Evolutionary conservation across 371 early-diverging fungal species (phyloP), one percentile per base, ranked within the genome.

Genomic region (Quaeritorhiza haematococci): DNA sequence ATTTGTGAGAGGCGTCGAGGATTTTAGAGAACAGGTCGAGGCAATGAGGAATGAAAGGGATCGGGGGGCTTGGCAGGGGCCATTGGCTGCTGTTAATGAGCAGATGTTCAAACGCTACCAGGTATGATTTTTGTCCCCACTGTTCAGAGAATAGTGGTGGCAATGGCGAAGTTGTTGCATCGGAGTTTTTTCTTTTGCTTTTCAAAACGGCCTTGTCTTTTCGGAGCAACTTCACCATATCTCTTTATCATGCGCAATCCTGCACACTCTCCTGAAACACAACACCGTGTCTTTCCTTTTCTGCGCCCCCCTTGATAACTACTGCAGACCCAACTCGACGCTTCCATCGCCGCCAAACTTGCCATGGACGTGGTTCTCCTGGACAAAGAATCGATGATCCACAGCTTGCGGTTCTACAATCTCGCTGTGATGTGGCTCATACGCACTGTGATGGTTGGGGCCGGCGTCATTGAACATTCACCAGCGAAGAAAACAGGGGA

Each of bases 401-500:
- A 81, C 49, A 69, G 76, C 0, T 65, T 90, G 60, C 73, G 82
- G 33, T 94, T 93, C 56, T 91, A 88, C 61, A 85, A 88, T 41
- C 71, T 95, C 8, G 84, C 83, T 13, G 91, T 93, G 87, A 78
- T 83, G 15, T 90, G 87, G 87, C 48, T 92, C 45, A 53, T 93
- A 4, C 79, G 86, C 30, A 42, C 83, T 26, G 79, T 82, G 0
- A 82, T 38, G 23, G 21, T 24, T 10, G 46, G 33, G 7, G 43
- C 44, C 8, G 38, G 26, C 1, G 41, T 3, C 26, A 53, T 51
- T 7, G 21, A 53, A 21, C 7, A 19, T 10, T 15, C 17, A 35
- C 33, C 13, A 8, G 43, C 3, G 28, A 13, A 35, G 29, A 43
- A 43, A 26, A 27, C 33, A 26, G 50, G 54, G 44, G 64, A 61